A percentile compares a stretch with the other conserved stretches of the same genome.
phyloP scores from a whole-genome alignment of 1,139 yeast genomes.

The Geotrichum carabidarum region DNA sequence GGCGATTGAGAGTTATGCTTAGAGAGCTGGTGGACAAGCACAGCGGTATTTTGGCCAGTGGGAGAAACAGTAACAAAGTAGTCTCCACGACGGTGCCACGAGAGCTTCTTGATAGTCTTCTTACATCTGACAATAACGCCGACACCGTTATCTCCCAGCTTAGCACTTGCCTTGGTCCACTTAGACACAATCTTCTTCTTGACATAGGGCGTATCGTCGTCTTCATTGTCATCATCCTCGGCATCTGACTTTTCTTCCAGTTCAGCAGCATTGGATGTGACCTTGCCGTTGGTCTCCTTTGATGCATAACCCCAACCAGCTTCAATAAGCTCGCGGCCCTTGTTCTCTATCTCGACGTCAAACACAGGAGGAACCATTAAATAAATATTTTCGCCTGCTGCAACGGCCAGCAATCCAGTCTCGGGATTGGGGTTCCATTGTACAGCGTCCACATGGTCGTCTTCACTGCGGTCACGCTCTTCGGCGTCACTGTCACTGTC shows the following conservation, averaged over 20 bases:
- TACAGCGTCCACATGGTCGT: slow-evolving; percentile 74
- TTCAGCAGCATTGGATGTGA: slow-evolving; percentile 41
- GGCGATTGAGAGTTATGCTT: slow-evolving; percentile 97
- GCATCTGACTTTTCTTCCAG: slow-evolving; percentile 24
- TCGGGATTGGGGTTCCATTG: slow-evolving; percentile 84
- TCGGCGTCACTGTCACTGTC: slow-evolving; percentile 38
- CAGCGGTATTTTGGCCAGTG: slow-evolving; percentile 81
- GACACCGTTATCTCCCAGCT: slow-evolving; percentile 61
- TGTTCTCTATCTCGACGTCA: slow-evolving; percentile 81
- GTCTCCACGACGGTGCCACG: slow-evolving; percentile 98
- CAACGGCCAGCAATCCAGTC: slow-evolving; percentile 73
- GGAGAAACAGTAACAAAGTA: slow-evolving; percentile 93
- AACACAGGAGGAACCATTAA: slow-evolving; percentile 85
- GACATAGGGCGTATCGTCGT: slow-evolving; percentile 36
- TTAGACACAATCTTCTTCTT: slow-evolving; percentile 60
- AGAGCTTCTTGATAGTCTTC: slow-evolving; percentile 69
- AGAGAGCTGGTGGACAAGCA: slow-evolving; percentile 87
- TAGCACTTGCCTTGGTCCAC: slow-evolving; percentile 78
- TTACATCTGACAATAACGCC: slow-evolving; percentile 65
- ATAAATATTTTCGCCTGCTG: slow-evolving; percentile 76
- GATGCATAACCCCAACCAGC: slow-evolving; percentile 84
- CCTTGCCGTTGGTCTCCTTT: slow-evolving; percentile 44
- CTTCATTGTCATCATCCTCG: slow-evolving; percentile 34
- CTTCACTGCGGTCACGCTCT: slow-evolving; percentile 40
- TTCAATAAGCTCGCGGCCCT: slow-evolving; percentile 73